These are phyloP conservation scores for Sporothrix protearum DNA, from an alignment of 2,329 filamentous ascomycete genomes.

Conservation along the genomic window DNA sequence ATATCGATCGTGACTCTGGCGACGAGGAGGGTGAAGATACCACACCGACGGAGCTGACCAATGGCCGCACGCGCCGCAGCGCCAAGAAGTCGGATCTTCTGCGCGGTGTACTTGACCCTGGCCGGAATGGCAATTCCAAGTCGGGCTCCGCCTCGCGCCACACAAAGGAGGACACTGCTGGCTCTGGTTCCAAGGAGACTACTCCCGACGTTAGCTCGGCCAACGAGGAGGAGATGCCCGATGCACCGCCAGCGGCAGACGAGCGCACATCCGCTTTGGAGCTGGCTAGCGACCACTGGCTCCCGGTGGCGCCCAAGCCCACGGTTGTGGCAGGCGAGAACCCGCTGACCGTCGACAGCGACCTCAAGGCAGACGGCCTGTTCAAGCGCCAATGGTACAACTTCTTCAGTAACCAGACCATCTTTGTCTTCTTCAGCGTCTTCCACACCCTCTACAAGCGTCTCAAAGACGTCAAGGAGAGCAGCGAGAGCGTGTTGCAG, in stretches of 20 bases:
- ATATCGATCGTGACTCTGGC: constrained; percentile 65
- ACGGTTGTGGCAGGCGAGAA: constrained; percentile 54
- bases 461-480: constrained; percentile 76
- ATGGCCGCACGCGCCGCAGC: constrained; percentile 63
- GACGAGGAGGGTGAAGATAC: constrained; percentile 76
- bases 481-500: constrained; percentile 67
- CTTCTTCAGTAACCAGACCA: constrained; percentile 84
- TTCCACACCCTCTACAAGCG: constrained; percentile 89
- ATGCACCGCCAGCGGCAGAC: constrained; percentile 46
- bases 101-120: constrained; percentile 78
- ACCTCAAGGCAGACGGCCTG: constrained; percentile 71
- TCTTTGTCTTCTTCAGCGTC: constrained; percentile 92
- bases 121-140: constrained; percentile 63
- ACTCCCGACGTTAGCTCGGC: constrained; percentile 79
- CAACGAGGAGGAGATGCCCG: constrained; percentile 71
- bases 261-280: constrained; percentile 50
- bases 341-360: constrained; percentile 55
- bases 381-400: constrained; percentile 80
- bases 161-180: constrained; percentile 76
- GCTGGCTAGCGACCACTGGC: constrained; percentile 60
- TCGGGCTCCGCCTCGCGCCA: constrained; percentile 46
- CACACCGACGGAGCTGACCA: constrained; percentile 66
- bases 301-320: constrained; percentile 58
- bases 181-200: constrained; percentile 77
- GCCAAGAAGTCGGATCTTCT: constrained; percentile 77